Conservation (phyloP, 257 asterid species). For the Petunia axillaris region DNA sequence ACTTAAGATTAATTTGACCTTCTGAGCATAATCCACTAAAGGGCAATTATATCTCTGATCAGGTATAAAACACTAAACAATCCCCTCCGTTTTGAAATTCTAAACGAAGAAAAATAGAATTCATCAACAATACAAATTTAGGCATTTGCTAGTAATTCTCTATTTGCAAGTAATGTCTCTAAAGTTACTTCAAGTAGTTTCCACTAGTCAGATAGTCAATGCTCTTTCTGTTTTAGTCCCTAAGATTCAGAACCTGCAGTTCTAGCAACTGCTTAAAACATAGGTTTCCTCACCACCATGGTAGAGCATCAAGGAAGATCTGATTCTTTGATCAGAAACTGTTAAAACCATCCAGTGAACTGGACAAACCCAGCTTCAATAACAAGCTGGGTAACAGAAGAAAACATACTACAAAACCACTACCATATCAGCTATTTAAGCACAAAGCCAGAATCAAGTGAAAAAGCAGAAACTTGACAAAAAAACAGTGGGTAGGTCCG, state of each 20-base stretch:
- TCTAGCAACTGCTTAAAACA: not conserved
- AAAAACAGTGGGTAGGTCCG: not conserved
- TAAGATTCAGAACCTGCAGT: not conserved
- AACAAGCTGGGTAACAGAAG: not conserved
- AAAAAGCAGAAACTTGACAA: not conserved
- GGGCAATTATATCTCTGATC: not conserved
- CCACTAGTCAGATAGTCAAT: not conserved
- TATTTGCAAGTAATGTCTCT: not conserved
- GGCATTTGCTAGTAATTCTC: not conserved
- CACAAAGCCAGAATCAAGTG: not conserved
- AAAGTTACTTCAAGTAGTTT: not conserved
- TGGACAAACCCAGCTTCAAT: not conserved
- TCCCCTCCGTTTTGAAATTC: slow-evolving; percentile 5
- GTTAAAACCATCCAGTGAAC: not conserved
- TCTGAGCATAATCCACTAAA: not conserved
- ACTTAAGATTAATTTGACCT: not conserved
- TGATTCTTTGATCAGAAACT: not conserved
- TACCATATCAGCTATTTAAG: not conserved
- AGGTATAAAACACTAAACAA: slow-evolving; percentile 11
- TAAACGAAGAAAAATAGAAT: slow-evolving; percentile 5
- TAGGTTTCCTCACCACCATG: not conserved
- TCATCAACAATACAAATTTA: slow-evolving; percentile 6
- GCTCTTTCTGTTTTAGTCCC: not conserved
- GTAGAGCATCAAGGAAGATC: not conserved
- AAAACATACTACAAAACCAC: slow-evolving; percentile 8